Percentiles rank a stretch among this genome's conserved stretches.
Conservation (phyloP, 495 filamentous ascomycete genomes). For the Talaromyces borbonicus region DNA sequence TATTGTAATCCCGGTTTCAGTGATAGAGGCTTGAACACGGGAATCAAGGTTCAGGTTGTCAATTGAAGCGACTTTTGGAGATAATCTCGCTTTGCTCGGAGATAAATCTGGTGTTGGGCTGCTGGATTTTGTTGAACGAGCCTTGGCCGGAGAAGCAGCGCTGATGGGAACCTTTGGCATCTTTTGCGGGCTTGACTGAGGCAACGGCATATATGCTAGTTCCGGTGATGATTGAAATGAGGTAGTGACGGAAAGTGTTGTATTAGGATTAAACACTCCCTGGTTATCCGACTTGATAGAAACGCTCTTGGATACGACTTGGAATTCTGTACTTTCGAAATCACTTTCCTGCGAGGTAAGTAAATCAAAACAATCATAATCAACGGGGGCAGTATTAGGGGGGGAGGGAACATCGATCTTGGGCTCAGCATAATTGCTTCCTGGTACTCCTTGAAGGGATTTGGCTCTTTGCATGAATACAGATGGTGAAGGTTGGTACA, state of each 20-base stretch:
- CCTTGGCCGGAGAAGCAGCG: conserved; percentile 18
- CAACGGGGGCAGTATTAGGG: conserved; percentile 30
- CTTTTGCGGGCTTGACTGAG: conserved; percentile 17
- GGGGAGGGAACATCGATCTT: conserved; percentile 41
- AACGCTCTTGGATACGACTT: conserved; percentile 12
- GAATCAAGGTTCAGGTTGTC: conserved; percentile 37
- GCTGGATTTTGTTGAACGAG: neutral
- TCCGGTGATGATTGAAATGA: conserved; percentile 40
- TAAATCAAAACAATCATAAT: conserved; percentile 21
- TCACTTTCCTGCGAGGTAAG: conserved; percentile 23
- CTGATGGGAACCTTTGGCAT: conserved; percentile 22
- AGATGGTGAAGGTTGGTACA: conserved; percentile 26
- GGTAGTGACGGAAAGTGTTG: conserved; percentile 31
- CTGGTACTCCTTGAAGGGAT: conserved; percentile 35
- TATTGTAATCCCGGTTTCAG: conserved; percentile 68
- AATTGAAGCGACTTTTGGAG: conserved; percentile 30
- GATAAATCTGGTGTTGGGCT: conserved; percentile 17
- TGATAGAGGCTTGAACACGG: conserved; percentile 41
- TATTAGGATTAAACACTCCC: conserved; percentile 12
- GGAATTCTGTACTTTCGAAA: conserved; percentile 20
- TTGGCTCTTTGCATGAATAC: conserved; percentile 38
- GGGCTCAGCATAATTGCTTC: conserved; percentile 23
- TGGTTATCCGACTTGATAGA: conserved; percentile 3
- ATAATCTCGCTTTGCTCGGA: conserved; percentile 21
- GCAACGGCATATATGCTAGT: conserved; percentile 34